phyloP scores from a whole-genome alignment of 148 eudicot genomes.

The Rhododendron vialii region DNA sequence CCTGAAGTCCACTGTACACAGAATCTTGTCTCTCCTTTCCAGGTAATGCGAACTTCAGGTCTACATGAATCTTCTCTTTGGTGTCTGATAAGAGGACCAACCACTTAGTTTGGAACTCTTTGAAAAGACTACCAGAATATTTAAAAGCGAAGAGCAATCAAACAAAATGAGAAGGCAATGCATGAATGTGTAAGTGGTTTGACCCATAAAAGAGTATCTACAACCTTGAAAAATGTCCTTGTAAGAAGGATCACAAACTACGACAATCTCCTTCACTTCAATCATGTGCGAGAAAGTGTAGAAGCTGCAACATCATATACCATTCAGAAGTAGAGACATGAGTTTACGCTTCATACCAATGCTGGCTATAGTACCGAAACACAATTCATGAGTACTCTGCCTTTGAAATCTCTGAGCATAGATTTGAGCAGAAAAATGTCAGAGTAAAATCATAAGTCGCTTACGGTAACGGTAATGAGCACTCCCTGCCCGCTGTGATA shows the following conservation, averaged over 20 bases:
- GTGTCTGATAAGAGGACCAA: conserved; percentile 40
- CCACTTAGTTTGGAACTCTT: neutral
- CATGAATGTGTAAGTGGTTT: neutral
- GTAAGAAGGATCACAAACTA: conserved; percentile 98
- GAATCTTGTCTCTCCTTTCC: conserved; percentile 99
- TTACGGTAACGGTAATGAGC: neutral
- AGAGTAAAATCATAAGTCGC: neutral
- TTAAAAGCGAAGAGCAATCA: neutral
- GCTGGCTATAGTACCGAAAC: neutral
- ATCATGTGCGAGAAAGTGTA: conserved; percentile 63
- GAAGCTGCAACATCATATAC: conserved; percentile 41
- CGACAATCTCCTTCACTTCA: conserved; percentile 86
- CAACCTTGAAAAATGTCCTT: conserved; percentile 92
- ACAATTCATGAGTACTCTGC: neutral
- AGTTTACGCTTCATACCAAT: neutral
- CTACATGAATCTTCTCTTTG: conserved; percentile 55
- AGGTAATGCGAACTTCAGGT: conserved; percentile 80
- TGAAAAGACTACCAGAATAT: neutral
- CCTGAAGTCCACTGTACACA: conserved; percentile 86
- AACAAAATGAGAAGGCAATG: neutral
- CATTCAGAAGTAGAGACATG: neutral
- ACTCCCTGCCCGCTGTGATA: neutral
- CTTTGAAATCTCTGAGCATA: neutral
- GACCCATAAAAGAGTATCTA: neutral
- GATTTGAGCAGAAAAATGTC: neutral